Percentiles rank a stretch among this genome's conserved stretches.
Evolutionary conservation across 331 rosid genomes (phyloP).

Genomic region (Stylosanthes scabra): DNA sequence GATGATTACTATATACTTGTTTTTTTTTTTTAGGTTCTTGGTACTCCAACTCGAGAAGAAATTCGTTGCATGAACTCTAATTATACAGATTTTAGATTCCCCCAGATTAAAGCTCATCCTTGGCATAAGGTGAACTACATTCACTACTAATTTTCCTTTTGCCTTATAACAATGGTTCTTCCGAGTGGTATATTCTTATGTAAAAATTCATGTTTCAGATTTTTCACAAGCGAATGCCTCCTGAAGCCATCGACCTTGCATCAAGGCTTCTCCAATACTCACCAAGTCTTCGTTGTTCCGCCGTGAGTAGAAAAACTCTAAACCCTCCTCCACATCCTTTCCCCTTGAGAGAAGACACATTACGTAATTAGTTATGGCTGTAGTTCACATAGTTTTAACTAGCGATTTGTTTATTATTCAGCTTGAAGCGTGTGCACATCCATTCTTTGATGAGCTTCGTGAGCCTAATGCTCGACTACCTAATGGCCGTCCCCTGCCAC

Average conservation of each 20-base stretch:
- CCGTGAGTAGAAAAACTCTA: slow-evolving; percentile 66
- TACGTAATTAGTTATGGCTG: not conserved
- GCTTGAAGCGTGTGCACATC: slow-evolving; percentile 96
- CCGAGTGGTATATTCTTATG: slow-evolving; percentile 6
- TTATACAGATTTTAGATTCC: slow-evolving; percentile 94
- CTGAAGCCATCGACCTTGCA: slow-evolving; percentile 98
- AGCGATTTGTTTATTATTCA: slow-evolving; percentile 46
- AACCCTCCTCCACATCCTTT: not conserved
- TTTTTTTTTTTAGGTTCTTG: slow-evolving; percentile 86
- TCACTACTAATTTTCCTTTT: slow-evolving; percentile 5
- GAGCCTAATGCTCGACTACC: slow-evolving; percentile 90
- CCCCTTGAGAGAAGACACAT: not conserved
- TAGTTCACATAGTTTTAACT: slow-evolving; percentile 29
- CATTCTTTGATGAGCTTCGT: slow-evolving; percentile 96
- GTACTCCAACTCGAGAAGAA: slow-evolving; percentile 98
- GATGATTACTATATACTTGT: slow-evolving; percentile 33
- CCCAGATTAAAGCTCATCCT: slow-evolving; percentile 97
- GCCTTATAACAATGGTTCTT: slow-evolving; percentile 3
- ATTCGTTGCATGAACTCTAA: slow-evolving; percentile 97
- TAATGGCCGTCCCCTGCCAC: slow-evolving; percentile 87
- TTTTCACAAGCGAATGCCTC: slow-evolving; percentile 97
- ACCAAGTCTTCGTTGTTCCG: slow-evolving; percentile 94
- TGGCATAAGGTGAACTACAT: slow-evolving; percentile 87
- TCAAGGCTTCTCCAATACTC: slow-evolving; percentile 98
- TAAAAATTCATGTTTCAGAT: slow-evolving; percentile 61